Conservation (phyloP, 2,329 filamentous ascomycete genomes). For the Chrysoporthe austroafricana region DNA sequence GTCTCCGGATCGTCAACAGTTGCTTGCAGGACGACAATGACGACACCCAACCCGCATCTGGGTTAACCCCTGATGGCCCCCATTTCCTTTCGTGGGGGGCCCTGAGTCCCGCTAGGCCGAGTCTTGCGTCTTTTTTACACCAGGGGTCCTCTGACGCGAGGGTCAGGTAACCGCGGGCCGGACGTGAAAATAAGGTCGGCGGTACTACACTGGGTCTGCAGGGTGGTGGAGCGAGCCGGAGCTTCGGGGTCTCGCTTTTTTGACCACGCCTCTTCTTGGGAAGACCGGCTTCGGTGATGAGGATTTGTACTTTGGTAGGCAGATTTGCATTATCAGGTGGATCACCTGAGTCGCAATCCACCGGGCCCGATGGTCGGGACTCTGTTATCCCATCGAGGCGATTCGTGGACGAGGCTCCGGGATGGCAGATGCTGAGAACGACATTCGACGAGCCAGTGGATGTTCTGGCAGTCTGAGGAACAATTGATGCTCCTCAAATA, state of each 20-base stretch:
- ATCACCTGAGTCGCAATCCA: not conserved
- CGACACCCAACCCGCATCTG: conserved; percentile 23
- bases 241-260: conserved; percentile 16
- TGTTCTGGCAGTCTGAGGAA: not conserved
- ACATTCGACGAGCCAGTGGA: not conserved
- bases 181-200: not conserved
- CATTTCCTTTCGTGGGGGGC: not conserved
- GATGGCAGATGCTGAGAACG: no score
- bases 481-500: not conserved
- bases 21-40: conserved; percentile 24
- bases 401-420: no score
- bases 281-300: not conserved
- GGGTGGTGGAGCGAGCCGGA: not conserved
- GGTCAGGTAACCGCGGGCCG: not conserved
- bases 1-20: conserved; percentile 15
- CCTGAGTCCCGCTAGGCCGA: not conserved
- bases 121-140: not conserved
- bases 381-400: no score
- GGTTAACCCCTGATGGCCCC: conserved; percentile 6
- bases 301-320: not conserved
- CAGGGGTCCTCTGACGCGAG: not conserved
- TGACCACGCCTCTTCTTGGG: not conserved
- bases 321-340: not conserved
- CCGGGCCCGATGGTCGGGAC: not conserved
- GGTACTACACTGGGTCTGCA: not conserved